Evolutionary conservation across 805 yeast species (phyloP), one percentile per base, ranked within the genome.

Genomic region (Soucietia sequanensis): DNA sequence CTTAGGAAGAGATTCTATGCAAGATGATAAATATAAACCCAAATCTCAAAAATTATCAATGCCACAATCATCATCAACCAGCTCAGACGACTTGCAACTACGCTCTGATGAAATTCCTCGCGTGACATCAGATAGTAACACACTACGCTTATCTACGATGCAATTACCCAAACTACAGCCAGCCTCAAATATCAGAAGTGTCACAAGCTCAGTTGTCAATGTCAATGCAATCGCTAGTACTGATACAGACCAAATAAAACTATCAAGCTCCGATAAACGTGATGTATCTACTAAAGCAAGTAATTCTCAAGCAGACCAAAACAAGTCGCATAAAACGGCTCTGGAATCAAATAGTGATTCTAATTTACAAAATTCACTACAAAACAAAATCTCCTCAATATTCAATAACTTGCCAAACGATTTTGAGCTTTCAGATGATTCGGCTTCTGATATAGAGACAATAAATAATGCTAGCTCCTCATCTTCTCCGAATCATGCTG

Each of bases 391-490:
- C 9, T 52, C 70, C 2, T 54, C 70, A 5, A 61, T 67, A 4
- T 68, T 68, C 48, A 68, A 64, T 39, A 68, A 68, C 28, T 47
- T 68, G n/a, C 75, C 75, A 10, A 68, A 68, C 43, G 75, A 68
- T 49, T 65, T 68, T 34, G 73, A 68, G 38, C 46, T 68, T 5
- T 65, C 72, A 0, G 75, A 68, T 34, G 74, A 68, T 41, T 63
- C 70, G n/a, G 70, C 69, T 3, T 61, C 68, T 1, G 73, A 67
- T 32, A 44, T 46, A 27, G 73, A 68, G 14, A 60, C 70, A 1
- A 49, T 61, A 6, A 46, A 44, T 19, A 44, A 50, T 34, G 48
- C 29, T 11, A 43, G 46, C 31, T 12, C 27, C 4, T 16, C 26
- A 8, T 23, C 40, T 2, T 47, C 52, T 6, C 44, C 45, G 6